These are phyloP conservation scores for Kokia cookei DNA, from an alignment of 441 rosid species.

Conservation along the genomic window DNA sequence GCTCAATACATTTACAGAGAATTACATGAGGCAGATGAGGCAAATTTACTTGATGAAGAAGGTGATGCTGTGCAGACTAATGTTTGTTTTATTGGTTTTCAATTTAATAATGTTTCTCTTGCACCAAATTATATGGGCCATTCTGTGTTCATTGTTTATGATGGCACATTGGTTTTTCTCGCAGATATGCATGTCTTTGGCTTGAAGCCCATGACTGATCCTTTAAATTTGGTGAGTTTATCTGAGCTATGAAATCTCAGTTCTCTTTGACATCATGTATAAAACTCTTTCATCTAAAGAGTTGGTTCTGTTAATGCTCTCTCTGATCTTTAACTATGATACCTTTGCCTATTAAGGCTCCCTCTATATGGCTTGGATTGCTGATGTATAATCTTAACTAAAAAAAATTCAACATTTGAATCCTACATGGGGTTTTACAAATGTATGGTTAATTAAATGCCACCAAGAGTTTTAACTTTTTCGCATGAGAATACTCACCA, in stretches of 20 bases:
- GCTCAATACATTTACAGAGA: slow-evolving; percentile 35
- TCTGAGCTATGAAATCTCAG: background rate
- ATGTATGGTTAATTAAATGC: slow-evolving; percentile 2
- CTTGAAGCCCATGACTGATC: slow-evolving; percentile 55
- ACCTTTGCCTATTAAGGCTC: background rate
- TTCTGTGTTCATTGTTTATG: background rate
- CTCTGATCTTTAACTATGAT: background rate
- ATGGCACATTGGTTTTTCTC: slow-evolving; percentile 9
- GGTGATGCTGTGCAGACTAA: slow-evolving; percentile 26
- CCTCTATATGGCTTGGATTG: background rate
- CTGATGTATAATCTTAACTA: background rate
- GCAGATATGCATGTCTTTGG: slow-evolving; percentile 75
- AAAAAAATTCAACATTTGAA: background rate
- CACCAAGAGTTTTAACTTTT: background rate
- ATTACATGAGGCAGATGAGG: slow-evolving; percentile 53
- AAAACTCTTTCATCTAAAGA: background rate
- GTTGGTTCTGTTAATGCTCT: background rate
- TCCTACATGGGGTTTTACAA: background rate
- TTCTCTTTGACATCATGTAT: background rate
- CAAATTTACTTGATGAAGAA: slow-evolving; percentile 65
- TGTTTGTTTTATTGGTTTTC: background rate
- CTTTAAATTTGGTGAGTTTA: slow-evolving; percentile 51
- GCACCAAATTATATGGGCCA: background rate
- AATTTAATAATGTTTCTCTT: background rate
- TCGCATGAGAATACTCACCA: background rate